Conservation (phyloP, 164 flowering plant genomes). For the Liriodendron chinense region DNA sequence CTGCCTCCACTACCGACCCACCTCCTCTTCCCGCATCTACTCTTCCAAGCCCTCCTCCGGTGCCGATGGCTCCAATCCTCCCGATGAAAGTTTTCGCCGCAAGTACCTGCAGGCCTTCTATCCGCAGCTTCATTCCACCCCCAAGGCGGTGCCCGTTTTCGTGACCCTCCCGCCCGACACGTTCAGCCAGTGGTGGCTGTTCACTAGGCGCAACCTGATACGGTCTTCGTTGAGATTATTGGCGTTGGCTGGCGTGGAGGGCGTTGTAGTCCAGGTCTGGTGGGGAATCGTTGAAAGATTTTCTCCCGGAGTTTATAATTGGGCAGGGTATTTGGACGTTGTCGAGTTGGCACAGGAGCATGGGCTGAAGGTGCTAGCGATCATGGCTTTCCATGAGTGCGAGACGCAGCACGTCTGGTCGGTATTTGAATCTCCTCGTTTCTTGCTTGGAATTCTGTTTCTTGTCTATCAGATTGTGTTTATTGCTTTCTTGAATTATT, state of each 20-base stretch:
- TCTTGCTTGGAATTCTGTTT: too few relatives aligned
- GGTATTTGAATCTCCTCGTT: too few relatives aligned
- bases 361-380: slow-evolving; percentile 62
- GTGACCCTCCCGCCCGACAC: too few relatives aligned
- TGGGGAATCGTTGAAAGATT: slow-evolving; percentile 77
- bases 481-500: too few relatives aligned
- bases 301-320: slow-evolving; percentile 46
- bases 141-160: slow-evolving; percentile 43
- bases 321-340: slow-evolving; percentile 57
- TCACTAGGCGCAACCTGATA: slow-evolving; percentile 36
- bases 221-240: slow-evolving; percentile 42
- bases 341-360: slow-evolving; percentile 35
- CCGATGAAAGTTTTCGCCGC: slow-evolving; percentile 32
- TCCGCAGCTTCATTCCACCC: slow-evolving; percentile 16
- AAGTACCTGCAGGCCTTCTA: slow-evolving; percentile 33
- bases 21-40: slow-evolving; percentile 28
- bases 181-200: slow-evolving; percentile 19
- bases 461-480: too few relatives aligned
- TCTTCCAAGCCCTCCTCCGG: slow-evolving; percentile 33
- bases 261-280: slow-evolving; percentile 71
- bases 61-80: slow-evolving; percentile 27
- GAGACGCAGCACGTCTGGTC: slow-evolving; percentile 41
- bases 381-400: slow-evolving; percentile 63
- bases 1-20: slow-evolving; percentile 9
- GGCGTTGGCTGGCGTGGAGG: slow-evolving; percentile 55